Evolutionary conservation across 495 filamentous ascomycete species (phyloP).

Genomic region (Neurospora sp.): DNA sequence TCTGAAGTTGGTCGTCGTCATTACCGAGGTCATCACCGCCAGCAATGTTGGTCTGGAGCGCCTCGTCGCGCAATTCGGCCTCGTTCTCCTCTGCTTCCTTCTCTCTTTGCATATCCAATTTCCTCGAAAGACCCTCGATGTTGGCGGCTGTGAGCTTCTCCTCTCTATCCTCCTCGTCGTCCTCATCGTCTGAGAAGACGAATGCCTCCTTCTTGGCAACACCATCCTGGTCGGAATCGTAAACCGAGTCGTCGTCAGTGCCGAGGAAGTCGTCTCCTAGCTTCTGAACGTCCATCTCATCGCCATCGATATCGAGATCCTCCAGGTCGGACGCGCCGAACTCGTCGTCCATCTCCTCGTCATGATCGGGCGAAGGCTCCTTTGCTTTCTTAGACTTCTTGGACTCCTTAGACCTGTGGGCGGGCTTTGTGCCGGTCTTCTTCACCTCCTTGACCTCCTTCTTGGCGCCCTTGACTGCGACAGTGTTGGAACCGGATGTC

Average conservation of each 20-base stretch:
- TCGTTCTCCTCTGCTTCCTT: conserved; percentile 67
- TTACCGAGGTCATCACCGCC: conserved; percentile 48
- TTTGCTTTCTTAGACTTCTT: conserved; percentile 40
- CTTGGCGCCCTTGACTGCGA: conserved; percentile 25
- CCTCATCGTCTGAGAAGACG: conserved; percentile 94
- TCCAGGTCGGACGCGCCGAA: conserved; percentile 45
- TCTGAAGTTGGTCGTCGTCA: conserved; percentile 32
- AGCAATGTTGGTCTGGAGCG: conserved; percentile 89
- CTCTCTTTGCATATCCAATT: conserved; percentile 61
- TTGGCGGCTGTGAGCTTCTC: conserved; percentile 92
- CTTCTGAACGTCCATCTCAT: conserved; percentile 27
- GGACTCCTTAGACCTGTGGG: conserved; percentile 7
- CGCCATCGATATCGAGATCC: conserved; percentile 38
- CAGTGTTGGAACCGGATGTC: conserved; percentile 15
- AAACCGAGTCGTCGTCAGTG: conserved; percentile 51
- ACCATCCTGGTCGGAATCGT: conserved; percentile 63
- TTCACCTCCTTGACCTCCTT: conserved; percentile 9
- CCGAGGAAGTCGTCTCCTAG: conserved; percentile 49
- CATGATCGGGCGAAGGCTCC: conserved; percentile 32
- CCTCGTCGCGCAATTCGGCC: conserved; percentile 73
- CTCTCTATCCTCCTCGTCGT: conserved; percentile 77
- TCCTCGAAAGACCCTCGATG: conserved; percentile 79
- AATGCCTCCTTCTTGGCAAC: conserved; percentile 45
- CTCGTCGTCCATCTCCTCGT: conserved; percentile 40
- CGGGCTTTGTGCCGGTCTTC: conserved; percentile 4